Base-by-base conservation (phyloP, 345 rosid genomes). In the Punica granatum region DNA sequence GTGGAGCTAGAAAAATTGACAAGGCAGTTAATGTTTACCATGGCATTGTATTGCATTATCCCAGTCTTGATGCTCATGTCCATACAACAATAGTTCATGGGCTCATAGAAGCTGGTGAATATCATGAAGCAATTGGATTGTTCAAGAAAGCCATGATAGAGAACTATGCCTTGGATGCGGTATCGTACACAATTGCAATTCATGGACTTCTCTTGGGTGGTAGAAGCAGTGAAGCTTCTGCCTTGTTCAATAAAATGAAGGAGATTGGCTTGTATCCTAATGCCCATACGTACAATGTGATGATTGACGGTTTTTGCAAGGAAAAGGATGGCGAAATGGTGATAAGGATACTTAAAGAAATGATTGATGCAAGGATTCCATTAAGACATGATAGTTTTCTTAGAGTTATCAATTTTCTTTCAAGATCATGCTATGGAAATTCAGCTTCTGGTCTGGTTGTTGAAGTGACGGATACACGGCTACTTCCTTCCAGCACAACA, bases 121-220 rank as follows among this genome's bases (percentile, higher is more conserved):
- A 64, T 77, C 58, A 68, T 65, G 73, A 19, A 21, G 92, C 95
- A 44, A 60, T 83, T 13, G 62, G 43, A 64, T 76, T 83, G 76
- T 86, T 90, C 72, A 75, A 77, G 61, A 69, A 69, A 67, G 88
- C 85, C 58, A 19, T 76, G 21, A 9, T 35, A 65, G 67, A 86
- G 75, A 78, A 82, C 59, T 72, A 70, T 66, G 74, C 83, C 36
- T 66, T 86, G 53, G 97, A 88, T 80, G 85, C 71, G 69, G 84
- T 86, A 46, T 81, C 90, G 44, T 88, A 81, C 72, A 81, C 87
- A 51, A 85, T 81, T 67, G 92, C 84, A 37, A 86, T 86, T 12
- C 62, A 64, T 75, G 90, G 94, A 16, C 89, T 90, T 72, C 74
- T 90, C 65, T 73, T 65, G 70, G 71, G 70, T 18, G 82, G 85